phyloP scores from a whole-genome alignment of 2,329 filamentous ascomycete species.

The Truncatella angustata region DNA sequence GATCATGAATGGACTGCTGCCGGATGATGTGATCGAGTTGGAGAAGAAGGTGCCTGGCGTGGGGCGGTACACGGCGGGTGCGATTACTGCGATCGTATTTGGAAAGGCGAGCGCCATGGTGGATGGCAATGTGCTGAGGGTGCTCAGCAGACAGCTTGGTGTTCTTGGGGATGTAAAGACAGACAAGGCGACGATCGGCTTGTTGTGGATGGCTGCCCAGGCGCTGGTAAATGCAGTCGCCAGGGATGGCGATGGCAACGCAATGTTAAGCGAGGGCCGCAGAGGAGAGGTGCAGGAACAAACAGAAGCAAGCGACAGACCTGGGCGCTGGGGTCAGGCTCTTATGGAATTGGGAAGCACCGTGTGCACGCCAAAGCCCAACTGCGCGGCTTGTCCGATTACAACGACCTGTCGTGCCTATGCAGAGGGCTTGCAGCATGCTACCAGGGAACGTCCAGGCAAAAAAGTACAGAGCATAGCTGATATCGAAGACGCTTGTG shows the following conservation, averaged over 20 bases:
- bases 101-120: slow-evolving; percentile 59
- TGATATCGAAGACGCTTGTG: slow-evolving; percentile 52
- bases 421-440: slow-evolving; percentile 40
- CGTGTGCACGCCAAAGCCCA: slow-evolving; percentile 57
- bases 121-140: slow-evolving; percentile 62
- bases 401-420: slow-evolving; percentile 50
- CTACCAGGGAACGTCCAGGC: slow-evolving; percentile 16
- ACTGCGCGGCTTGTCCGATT: slow-evolving; percentile 52
- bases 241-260: slow-evolving; percentile 27
- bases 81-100: slow-evolving; percentile 62
- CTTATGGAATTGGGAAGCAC: slow-evolving; percentile 66
- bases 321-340: slow-evolving; percentile 62
- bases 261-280: too few species aligned
- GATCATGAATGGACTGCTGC: slow-evolving; percentile 46
- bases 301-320: slow-evolving; percentile 41
- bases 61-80: slow-evolving; percentile 61
- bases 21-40: slow-evolving; percentile 42
- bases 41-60: slow-evolving; percentile 56
- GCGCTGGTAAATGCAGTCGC: slow-evolving; percentile 53
- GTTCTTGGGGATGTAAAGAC: slow-evolving; percentile 56
- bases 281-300: slow-evolving; percentile 6
- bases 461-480: slow-evolving; percentile 6
- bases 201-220: slow-evolving; percentile 58
- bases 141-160: slow-evolving; percentile 59
- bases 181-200: slow-evolving; percentile 49